A percentile compares a stretch with the other conserved stretches of the same genome.
Conservation (phyloP, 2,329 filamentous ascomycete species). For the Penicillium digitatum region DNA sequence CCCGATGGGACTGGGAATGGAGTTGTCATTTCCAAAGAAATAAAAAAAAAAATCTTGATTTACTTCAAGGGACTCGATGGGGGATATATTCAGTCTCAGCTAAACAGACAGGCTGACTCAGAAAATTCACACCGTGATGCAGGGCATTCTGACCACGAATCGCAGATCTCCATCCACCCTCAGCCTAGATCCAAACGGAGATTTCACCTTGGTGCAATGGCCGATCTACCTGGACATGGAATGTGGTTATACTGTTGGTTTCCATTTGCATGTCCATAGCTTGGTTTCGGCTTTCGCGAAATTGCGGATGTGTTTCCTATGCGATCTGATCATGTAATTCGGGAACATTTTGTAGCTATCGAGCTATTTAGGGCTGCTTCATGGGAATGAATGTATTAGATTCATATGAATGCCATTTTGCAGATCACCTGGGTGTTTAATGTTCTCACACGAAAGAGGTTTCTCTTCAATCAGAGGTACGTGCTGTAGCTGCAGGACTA, state of each 20-base stretch:
- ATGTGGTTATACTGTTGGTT: background rate
- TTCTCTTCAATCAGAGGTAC: background rate
- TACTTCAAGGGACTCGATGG: background rate
- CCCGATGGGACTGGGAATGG: constrained; percentile 13
- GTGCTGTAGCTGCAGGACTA: background rate
- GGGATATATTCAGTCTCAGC: constrained; percentile 2
- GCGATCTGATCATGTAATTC: background rate
- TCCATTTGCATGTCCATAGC: background rate
- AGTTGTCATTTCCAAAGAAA: constrained; percentile 4
- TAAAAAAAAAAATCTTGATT: background rate
- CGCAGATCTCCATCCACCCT: background rate
- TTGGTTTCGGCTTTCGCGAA: background rate
- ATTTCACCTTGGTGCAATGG: background rate
- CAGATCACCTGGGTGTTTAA: too few species aligned
- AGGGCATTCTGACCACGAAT: background rate
- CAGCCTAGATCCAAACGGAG: background rate
- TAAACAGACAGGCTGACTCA: background rate
- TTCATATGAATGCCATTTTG: background rate
- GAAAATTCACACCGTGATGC: background rate
- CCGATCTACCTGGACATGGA: background rate
- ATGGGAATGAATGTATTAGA: background rate
- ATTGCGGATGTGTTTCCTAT: too few species aligned
- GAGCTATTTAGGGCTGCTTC: background rate
- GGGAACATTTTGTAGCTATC: background rate
- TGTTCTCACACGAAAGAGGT: background rate